Conservation (phyloP, 2,329 filamentous ascomycete species). For the Fusarium hostae region DNA sequence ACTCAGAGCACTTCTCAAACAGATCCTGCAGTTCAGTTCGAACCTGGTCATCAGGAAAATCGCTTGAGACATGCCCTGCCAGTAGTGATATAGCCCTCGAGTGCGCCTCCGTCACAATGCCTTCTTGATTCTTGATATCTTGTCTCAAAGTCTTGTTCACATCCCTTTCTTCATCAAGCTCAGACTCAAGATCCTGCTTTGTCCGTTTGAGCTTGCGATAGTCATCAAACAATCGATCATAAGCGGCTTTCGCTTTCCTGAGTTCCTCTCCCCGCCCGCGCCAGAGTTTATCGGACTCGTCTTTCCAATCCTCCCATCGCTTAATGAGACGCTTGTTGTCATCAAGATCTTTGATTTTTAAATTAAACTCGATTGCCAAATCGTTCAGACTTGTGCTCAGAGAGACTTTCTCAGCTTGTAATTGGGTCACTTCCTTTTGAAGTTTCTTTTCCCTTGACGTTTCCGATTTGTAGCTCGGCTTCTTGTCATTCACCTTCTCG, state of each 20-base stretch:
- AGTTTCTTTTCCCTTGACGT: not conserved
- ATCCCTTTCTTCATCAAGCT: not conserved
- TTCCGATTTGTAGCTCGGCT: not conserved
- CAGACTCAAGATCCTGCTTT: not conserved
- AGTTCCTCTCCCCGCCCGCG: not conserved
- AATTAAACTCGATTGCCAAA: accelerated
- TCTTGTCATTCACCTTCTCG: not conserved
- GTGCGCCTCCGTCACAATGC: not conserved
- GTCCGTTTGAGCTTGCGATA: not conserved
- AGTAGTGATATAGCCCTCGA: not conserved
- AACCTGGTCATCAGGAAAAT: not conserved
- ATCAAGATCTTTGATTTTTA: not conserved
- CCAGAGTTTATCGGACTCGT: not conserved
- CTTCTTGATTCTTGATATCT: not conserved
- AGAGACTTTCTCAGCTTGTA: not conserved
- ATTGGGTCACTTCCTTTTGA: not conserved
- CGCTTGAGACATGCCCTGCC: not conserved
- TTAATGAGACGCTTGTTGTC: not conserved
- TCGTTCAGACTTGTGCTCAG: not conserved
- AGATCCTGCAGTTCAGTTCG: not conserved
- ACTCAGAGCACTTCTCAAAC: not conserved
- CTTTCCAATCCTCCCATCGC: not conserved
- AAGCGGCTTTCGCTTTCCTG: not conserved
- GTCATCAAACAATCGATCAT: not conserved
- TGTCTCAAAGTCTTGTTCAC: not conserved